Evolutionary conservation across 2,329 filamentous ascomycete species (phyloP).

Genomic region (Lachnum nothofagi): DNA sequence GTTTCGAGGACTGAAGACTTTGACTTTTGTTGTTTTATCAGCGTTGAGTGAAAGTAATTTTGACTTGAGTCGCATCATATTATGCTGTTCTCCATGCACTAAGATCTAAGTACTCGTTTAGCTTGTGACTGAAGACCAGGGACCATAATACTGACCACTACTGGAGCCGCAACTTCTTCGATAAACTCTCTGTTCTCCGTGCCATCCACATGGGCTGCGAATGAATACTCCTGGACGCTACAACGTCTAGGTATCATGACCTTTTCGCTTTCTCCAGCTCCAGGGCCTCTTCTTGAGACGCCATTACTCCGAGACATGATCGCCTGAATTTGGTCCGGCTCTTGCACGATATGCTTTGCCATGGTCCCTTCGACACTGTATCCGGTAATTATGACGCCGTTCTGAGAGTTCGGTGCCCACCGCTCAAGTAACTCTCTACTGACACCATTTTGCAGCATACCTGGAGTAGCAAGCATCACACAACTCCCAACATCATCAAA

Average conservation of each 20-base stretch:
- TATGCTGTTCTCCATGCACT: conserved; percentile 93
- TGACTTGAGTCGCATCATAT: conserved; percentile 96
- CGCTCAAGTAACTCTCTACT: conserved; percentile 87
- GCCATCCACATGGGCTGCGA: conserved; percentile 94
- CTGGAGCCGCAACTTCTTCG: conserved; percentile 83
- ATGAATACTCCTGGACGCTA: conserved; percentile 89
- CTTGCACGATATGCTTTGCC: conserved; percentile 91
- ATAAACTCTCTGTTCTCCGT: conserved; percentile 96
- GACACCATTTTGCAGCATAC: conserved; percentile 97
- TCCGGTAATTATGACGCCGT: conserved; percentile 97
- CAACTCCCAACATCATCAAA: conserved; percentile 95
- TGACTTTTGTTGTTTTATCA: conserved; percentile 70
- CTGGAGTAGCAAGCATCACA: conserved; percentile 94
- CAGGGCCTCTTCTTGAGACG: conserved; percentile 53
- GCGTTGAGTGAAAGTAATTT: conserved; percentile 90
- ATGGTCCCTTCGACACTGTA: conserved; percentile 98
- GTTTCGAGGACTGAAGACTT: conserved; percentile 90
- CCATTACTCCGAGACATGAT: conserved; percentile 75
- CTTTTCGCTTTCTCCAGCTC: conserved; percentile 68
- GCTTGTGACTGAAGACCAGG: conserved; percentile 1
- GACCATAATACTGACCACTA: conserved; percentile 67
- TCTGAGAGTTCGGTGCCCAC: conserved; percentile 94
- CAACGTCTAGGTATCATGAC: conserved; percentile 88
- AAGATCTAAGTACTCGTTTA: conserved; percentile 60
- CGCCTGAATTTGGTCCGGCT: conserved; percentile 89